Percentiles rank a stretch among this genome's conserved stretches.
Evolutionary conservation across 2,329 filamentous ascomycete genomes (phyloP).

Genomic region (Pyrenophora seminiperda): DNA sequence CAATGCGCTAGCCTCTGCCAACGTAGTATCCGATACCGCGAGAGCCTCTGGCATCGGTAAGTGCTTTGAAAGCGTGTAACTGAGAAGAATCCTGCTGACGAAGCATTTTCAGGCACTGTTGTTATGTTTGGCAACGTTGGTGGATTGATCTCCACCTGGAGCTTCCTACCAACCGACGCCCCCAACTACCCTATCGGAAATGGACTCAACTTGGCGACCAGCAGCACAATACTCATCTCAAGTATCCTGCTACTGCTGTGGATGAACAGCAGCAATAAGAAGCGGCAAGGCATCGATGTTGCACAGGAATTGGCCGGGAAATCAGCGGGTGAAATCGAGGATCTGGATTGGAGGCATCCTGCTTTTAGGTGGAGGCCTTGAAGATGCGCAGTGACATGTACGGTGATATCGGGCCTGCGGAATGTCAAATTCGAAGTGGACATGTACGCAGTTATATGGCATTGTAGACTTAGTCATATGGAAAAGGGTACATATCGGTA

Average conservation of each 20-base stretch:
- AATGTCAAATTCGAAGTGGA: neutral
- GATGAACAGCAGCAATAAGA: slow-evolving; percentile 68
- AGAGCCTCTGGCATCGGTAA: slow-evolving; percentile 66
- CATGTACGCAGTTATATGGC: neutral
- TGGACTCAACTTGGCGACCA: slow-evolving; percentile 69
- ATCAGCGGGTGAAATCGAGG: slow-evolving; percentile 34
- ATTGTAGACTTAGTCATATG: too few species aligned
- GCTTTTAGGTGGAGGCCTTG: slow-evolving; percentile 64
- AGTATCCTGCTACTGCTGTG: slow-evolving; percentile 59
- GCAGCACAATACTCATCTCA: slow-evolving; percentile 60
- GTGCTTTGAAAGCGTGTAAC: neutral
- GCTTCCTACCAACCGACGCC: slow-evolving; percentile 65
- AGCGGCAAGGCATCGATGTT: slow-evolving; percentile 59
- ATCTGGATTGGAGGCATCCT: slow-evolving; percentile 59
- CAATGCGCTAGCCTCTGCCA: slow-evolving; percentile 71
- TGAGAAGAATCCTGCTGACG: neutral
- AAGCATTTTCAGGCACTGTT: slow-evolving; percentile 52
- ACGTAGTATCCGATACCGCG: slow-evolving; percentile 73
- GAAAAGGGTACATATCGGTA: too few species aligned
- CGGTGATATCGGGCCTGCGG: too few species aligned
- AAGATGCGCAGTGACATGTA: neutral
- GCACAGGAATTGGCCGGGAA: slow-evolving; percentile 63
- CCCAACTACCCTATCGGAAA: slow-evolving; percentile 74
- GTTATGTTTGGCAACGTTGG: slow-evolving; percentile 78
- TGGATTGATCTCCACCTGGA: slow-evolving; percentile 69